Percentiles rank a stretch among this genome's conserved stretches.
phyloP scores from a whole-genome alignment of 208 protist genomes.

The Phytomonas francai region DNA sequence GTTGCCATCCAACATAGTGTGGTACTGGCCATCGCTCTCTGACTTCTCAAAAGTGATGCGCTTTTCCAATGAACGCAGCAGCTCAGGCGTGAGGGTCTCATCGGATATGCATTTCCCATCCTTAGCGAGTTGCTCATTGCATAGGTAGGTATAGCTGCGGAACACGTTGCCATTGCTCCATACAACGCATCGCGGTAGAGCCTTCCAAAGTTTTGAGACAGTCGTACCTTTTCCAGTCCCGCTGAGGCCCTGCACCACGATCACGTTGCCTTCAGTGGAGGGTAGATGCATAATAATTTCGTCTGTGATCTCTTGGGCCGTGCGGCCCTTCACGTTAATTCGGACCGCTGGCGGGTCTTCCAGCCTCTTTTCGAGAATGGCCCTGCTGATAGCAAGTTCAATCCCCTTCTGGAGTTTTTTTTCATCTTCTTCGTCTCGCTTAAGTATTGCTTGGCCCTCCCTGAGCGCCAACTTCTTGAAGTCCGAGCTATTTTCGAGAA shows the following conservation, averaged over 20 bases:
- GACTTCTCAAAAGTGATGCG: conserved; percentile 62
- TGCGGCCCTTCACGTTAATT: conserved; percentile 70
- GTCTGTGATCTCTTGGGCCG: conserved; percentile 67
- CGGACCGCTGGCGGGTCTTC: conserved; percentile 14
- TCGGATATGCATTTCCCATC: conserved; percentile 38
- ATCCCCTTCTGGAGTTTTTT: conserved; percentile 86
- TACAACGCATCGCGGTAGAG: conserved; percentile 70
- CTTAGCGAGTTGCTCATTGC: conserved; percentile 37
- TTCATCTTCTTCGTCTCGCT: conserved; percentile 79
- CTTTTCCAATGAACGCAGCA: conserved; percentile 44
- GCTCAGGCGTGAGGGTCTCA: conserved; percentile 47
- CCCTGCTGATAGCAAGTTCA: conserved; percentile 53
- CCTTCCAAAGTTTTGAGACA: conserved; percentile 55
- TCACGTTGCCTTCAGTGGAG: conserved; percentile 64
- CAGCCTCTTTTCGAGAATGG: conserved; percentile 44
- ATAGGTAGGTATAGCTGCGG: conserved; percentile 83
- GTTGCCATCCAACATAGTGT: conserved; percentile 61
- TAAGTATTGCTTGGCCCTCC: conserved; percentile 70
- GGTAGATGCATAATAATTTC: conserved; percentile 58
- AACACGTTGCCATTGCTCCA: conserved; percentile 93
- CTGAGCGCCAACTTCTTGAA: conserved; percentile 52
- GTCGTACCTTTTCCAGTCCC: conserved; percentile 91
- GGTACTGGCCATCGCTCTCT: conserved; percentile 38
- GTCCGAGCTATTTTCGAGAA: conserved; percentile 30
- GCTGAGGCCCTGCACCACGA: conserved; percentile 84